Evolutionary conservation across 169 alveolate genomes (phyloP), one percentile per base, ranked within the genome.

Genomic region (Eimeria sp.): DNA sequence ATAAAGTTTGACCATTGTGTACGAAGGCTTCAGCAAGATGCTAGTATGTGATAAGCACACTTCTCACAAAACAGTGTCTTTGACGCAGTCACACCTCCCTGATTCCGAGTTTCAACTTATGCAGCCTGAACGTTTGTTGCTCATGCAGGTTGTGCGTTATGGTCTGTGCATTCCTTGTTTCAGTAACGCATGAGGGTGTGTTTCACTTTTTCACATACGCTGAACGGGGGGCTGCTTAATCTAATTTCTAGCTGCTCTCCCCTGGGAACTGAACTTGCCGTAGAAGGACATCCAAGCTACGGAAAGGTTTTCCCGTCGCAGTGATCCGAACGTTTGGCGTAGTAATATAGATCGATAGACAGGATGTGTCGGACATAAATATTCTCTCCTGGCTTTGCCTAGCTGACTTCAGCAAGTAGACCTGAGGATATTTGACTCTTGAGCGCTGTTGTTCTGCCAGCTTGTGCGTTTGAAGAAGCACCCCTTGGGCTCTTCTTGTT

Each of bases 381-480:
- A 11, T 13, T 13, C n/a, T 71, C 27, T 0, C 52, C 52, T 33
- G 20, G 54, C 52, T 16, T 25, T 30, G 0, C 52, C 52, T 54
- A 37, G 52, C 54, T 33, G 80, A 13, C 23, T 9, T n/a, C 37
- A n/a, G 9, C 14, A 23, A 11, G 76, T n/a, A 66, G 76, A n/a
- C 43, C 14, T 4, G 40, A 25, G 18, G 40, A 0, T 37, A 64
- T 64, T 64, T 64, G 40, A 71, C 13, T 11, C 54, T 71, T 37
- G 52, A 33, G 46, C 54, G 49, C 52, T 11, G 52, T 37, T 71
- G n/a, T 2, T 27, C 27, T 11, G 80, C 52, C 37, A 71, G 80
- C 54, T 71, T 37, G 80, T 71, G 80, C 80, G 80, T 37, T 71
- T 71, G 80, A n/a, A n/a, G 80, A 6, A 20, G 54, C 80, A 30